Conservation (phyloP, 805 yeast genomes). For the Yarrowia sp. region DNA sequence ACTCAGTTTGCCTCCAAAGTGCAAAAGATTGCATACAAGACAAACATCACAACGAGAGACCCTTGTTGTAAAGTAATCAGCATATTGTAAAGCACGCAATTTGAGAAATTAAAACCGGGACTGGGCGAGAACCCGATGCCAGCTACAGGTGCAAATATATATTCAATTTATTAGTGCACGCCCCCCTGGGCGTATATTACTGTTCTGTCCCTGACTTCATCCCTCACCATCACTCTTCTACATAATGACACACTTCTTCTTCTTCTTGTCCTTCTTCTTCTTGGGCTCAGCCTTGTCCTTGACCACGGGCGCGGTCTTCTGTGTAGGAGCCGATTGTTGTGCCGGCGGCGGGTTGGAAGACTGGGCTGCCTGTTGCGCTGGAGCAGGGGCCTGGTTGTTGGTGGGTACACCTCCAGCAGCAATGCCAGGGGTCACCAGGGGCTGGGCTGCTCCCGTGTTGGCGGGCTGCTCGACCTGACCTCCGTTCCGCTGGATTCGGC, state of each 20-base stretch:
- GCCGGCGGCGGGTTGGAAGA: conserved; percentile 4
- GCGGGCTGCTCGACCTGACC: conserved; percentile 16
- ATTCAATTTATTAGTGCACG: conserved; percentile 16
- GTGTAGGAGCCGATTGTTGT: conserved; percentile 12
- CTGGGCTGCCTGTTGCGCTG: background rate
- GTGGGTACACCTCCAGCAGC: background rate
- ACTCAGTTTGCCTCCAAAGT: background rate
- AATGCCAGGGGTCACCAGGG: background rate
- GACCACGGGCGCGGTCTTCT: conserved; percentile 3
- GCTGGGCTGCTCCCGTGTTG: background rate
- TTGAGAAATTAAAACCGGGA: background rate
- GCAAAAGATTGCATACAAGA: background rate
- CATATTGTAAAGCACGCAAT: background rate
- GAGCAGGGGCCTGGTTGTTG: background rate
- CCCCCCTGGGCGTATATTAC: conserved; percentile 14
- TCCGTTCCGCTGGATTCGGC: conserved; percentile 67
- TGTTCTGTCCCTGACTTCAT: background rate
- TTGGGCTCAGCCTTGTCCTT: conserved; percentile 19
- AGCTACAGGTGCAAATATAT: background rate
- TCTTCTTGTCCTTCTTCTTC: conserved; percentile 24
- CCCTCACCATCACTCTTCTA: background rate
- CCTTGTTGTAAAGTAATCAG: background rate
- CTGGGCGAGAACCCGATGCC: background rate
- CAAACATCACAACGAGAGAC: no score
- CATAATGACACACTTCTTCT: conserved; percentile 25